phyloP scores from a whole-genome alignment of 208 protist species.

The Tritrichomonas musculus region DNA sequence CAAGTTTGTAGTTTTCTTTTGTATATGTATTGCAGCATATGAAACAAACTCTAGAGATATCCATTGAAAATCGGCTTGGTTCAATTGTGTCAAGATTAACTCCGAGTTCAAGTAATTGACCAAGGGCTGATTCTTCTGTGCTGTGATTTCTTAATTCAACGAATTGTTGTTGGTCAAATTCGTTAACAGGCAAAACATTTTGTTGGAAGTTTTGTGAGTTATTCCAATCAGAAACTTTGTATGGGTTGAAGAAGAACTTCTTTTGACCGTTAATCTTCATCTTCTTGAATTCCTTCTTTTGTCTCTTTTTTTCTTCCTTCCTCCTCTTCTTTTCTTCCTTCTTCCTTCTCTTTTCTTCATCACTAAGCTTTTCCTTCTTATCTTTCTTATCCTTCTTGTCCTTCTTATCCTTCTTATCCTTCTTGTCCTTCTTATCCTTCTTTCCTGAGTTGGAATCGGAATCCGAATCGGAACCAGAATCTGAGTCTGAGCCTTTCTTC shows the following conservation, averaged over 20 bases:
- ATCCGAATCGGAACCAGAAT: neutral
- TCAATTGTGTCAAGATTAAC: neutral
- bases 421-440: too few species aligned
- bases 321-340: too few species aligned
- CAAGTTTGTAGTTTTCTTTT: neutral
- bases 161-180: neutral
- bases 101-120: too few species aligned
- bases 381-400: too few species aligned
- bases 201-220: neutral
- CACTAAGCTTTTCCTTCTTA: too few species aligned
- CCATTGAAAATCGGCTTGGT: too few species aligned
- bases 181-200: neutral
- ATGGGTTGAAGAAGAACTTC: too few species aligned
- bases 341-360: too few species aligned
- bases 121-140: neutral
- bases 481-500: neutral
- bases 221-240: neutral
- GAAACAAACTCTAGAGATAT: constrained; percentile 22
- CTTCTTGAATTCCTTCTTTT: too few species aligned
- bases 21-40: neutral
- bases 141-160: neutral
- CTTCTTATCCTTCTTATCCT: too few species aligned
- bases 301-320: too few species aligned
- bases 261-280: too few species aligned
- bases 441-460: neutral